These are phyloP conservation scores for Moesziomyces sp. DNA, from an alignment of 1,284 basidiomycete species.

Conservation along the genomic window DNA sequence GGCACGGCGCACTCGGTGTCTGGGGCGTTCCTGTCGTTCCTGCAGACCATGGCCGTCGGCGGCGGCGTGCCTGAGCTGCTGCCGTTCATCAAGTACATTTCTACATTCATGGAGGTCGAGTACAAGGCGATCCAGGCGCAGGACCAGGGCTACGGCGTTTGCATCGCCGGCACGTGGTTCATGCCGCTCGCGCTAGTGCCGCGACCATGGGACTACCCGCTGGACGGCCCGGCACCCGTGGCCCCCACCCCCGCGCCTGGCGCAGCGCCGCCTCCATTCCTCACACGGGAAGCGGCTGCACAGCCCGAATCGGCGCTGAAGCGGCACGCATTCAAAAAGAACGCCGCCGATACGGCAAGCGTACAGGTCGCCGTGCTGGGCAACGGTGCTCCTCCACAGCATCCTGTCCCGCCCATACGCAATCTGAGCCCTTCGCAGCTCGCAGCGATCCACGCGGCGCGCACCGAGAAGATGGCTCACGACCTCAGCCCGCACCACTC, in stretches of 20 bases:
- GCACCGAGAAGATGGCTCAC: conserved; percentile 22
- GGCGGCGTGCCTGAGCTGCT: conserved; percentile 61
- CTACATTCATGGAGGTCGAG: conserved; percentile 60
- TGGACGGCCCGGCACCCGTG: conserved; percentile 13
- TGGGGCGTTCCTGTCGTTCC: conserved; percentile 55
- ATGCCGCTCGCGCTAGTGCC: conserved; percentile 56
- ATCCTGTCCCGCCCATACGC: conserved; percentile 14
- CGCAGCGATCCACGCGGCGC: conserved; percentile 28
- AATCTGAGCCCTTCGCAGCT: conserved; percentile 28
- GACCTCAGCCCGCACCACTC: conserved; percentile 32
- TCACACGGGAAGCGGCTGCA: not conserved
- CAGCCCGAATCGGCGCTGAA: conserved; percentile 4
- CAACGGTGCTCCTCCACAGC: not conserved
- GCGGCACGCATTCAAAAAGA: conserved; percentile 30
- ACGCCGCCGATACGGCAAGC: not conserved
- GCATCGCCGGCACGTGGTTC: conserved; percentile 59
- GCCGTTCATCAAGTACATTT: conserved; percentile 62
- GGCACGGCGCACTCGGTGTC: conserved; percentile 57
- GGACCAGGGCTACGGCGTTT: conserved; percentile 55
- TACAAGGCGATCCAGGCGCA: conserved; percentile 58
- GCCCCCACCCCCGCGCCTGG: not conserved
- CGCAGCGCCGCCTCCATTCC: not conserved
- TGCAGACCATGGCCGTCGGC: conserved; percentile 57
- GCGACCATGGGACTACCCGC: conserved; percentile 48
- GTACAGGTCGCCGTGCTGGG: conserved; percentile 2